A percentile compares a stretch with the other conserved stretches of the same genome.
These are phyloP conservation scores for Blastobotrys petasosporus DNA, from an alignment of 1,139 yeast genomes.

Conservation along the genomic window DNA sequence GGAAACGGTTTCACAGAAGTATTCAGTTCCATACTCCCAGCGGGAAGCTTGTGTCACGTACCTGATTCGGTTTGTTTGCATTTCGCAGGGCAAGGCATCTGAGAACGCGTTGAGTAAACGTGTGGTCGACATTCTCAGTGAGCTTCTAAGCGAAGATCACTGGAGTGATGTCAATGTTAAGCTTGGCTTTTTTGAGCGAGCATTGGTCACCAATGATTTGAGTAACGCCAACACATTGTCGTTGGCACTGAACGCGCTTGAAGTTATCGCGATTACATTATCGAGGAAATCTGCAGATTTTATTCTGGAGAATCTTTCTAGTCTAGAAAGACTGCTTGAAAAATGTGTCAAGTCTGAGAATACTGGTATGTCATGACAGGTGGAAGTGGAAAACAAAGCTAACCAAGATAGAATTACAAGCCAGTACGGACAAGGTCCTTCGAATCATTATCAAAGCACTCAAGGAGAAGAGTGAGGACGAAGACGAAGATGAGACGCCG, in stretches of 20 bases:
- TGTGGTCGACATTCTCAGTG: slow-evolving; percentile 69
- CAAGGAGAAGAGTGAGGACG: slow-evolving; percentile 17
- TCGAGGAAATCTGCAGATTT: slow-evolving; percentile 71
- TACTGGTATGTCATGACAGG: slow-evolving; percentile 34
- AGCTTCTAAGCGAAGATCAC: slow-evolving; percentile 59
- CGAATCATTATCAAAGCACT: slow-evolving; percentile 47
- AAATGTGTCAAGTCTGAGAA: slow-evolving; percentile 80
- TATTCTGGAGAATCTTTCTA: slow-evolving; percentile 64
- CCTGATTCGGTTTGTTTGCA: slow-evolving; percentile 80
- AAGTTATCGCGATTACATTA: slow-evolving; percentile 79
- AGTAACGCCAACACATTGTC: slow-evolving; percentile 54
- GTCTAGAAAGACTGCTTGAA: slow-evolving; percentile 68
- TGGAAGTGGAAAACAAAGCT: slow-evolving; percentile 7
- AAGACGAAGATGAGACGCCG: slow-evolving; percentile 43
- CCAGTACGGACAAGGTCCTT: slow-evolving; percentile 69
- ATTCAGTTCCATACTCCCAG: slow-evolving; percentile 68
- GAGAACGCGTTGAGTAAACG: slow-evolving; percentile 79
- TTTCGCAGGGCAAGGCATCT: slow-evolving; percentile 77
- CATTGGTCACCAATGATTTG: slow-evolving; percentile 71
- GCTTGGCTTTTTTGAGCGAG: slow-evolving; percentile 78
- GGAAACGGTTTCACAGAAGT: slow-evolving; percentile 27
- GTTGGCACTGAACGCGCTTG: slow-evolving; percentile 83
- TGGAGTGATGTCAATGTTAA: slow-evolving; percentile 90
- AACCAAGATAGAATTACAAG: slow-evolving; percentile 34
- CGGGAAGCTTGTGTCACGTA: slow-evolving; percentile 91